Evolutionary conservation across 2,329 filamentous ascomycete species (phyloP), one percentile per base, ranked within the genome.

Genomic region (Peltaster fructicola): DNA sequence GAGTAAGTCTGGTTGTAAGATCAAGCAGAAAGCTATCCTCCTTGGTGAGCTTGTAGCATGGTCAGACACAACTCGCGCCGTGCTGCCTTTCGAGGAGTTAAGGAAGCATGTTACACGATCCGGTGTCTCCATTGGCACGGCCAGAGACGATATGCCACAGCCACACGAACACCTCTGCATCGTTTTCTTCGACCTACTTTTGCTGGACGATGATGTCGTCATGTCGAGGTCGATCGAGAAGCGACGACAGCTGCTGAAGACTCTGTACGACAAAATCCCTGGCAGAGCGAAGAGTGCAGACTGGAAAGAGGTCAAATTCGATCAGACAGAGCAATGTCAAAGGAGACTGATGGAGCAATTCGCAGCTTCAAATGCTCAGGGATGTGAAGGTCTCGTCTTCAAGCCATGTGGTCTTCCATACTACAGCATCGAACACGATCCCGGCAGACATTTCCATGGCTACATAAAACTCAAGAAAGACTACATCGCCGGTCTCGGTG

Each of bases 401-500:
- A n/a, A n/a, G n/a, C n/a, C n/a, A n/a, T n/a, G n/a, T n/a, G 71
- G 81, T 30, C 68, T 76, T 13, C 70, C 81, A 0, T 92, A 91
- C 43, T 78, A 91, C 33, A 39, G 52, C 4, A 30, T 45, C 4
- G 36, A 32, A 8, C 20, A 26, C 11, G 21, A 30, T 34, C 7
- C 33, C 30, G 25, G 31, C 3, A 30, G 29, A n/a, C 34, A 34
- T 14, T 30, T 27, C 12, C 32, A 31, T 14, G 35, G 36, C 13
- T 43, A 70, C 44, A 78, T 92, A 41, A 92, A 92, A 50, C 50
- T 92, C 20, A 92, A 92, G 49, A 81, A 81, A 40, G 79, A 88
- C 41, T 91, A 90, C 39, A 65, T 91, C 17, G 60, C 64, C 14
- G 69, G 69, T 3, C 68, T 85, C 43, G 80, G 81, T 1, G 82